Percentiles rank a stretch among this genome's conserved stretches.
These are phyloP conservation scores for Colletotrichum eremochloae DNA, from an alignment of 2,329 filamentous ascomycete genomes.

Conservation along the genomic window DNA sequence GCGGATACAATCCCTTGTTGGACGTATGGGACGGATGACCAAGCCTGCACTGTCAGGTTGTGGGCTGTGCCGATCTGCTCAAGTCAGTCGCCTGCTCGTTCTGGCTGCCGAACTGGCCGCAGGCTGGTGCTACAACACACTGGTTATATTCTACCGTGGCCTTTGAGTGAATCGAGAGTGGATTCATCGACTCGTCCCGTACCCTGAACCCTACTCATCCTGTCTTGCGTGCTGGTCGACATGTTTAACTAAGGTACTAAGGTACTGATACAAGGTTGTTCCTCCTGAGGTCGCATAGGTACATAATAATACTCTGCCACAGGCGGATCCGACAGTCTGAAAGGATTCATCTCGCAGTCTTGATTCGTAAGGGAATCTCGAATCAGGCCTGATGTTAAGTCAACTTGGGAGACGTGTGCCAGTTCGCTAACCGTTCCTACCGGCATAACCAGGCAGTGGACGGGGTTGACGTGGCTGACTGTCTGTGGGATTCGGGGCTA, in stretches of 20 bases:
- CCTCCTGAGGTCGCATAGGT: too few relatives aligned
- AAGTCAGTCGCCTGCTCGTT: neutral
- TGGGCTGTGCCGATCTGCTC: slow-evolving; percentile 13
- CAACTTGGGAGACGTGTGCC: neutral
- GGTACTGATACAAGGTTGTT: too few relatives aligned
- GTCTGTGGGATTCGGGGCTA: neutral
- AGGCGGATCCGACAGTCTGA: neutral
- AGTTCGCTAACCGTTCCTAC: neutral
- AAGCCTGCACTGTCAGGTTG: slow-evolving; percentile 20
- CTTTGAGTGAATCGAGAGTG: neutral
- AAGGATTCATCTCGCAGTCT: too few relatives aligned
- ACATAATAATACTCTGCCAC: neutral
- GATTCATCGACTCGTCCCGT: neutral
- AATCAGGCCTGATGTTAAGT: neutral
- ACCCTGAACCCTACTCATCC: neutral
- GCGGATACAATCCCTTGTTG: slow-evolving; percentile 24
- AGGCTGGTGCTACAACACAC: neutral
- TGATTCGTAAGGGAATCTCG: slow-evolving; percentile 3
- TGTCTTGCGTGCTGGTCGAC: slow-evolving; percentile 2
- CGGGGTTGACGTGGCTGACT: neutral
- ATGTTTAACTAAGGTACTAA: neutral
- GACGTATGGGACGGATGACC: neutral
- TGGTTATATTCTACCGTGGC: neutral
- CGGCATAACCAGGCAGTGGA: too few relatives aligned
- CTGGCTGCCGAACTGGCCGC: neutral